Conservation (phyloP, 1,284 basidiomycete species). For the Leccinum fallax region DNA sequence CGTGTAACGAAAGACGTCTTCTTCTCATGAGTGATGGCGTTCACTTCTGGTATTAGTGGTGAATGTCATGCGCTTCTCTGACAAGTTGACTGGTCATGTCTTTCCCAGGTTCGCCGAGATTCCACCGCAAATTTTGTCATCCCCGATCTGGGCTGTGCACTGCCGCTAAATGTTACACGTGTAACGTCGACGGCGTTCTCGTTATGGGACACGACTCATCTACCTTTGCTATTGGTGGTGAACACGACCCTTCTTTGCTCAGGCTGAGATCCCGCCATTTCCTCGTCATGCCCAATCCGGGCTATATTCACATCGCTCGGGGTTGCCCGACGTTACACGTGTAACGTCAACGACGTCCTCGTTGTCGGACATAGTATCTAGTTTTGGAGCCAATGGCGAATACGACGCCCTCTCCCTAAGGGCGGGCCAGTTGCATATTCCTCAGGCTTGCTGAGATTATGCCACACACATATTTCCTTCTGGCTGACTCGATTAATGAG, state of each 20-base stretch:
- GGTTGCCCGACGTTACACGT: conserved; percentile 32
- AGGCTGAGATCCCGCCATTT: conserved; percentile 1
- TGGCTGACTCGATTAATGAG: neutral
- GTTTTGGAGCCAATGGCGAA: conserved; percentile 14
- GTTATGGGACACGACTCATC: neutral
- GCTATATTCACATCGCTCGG: neutral
- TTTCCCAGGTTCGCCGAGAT: neutral
- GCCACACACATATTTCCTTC: neutral
- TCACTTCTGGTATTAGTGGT: neutral
- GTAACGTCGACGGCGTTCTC: conserved; percentile 25
- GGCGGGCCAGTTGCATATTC: conserved; percentile 4
- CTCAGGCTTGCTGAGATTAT: neutral
- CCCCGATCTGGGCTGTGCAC: neutral
- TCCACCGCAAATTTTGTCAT: neutral
- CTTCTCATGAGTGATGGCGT: neutral
- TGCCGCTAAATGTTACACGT: conserved; percentile 32
- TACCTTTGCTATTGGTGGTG: conserved; percentile 5
- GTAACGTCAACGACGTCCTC: conserved; percentile 24
- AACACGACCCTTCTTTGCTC: conserved; percentile 1
- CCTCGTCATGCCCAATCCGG: neutral
- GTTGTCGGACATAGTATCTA: conserved; percentile 3
- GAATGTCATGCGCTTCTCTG: neutral
- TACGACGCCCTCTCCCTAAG: neutral
- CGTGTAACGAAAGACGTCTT: neutral
- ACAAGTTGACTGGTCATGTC: neutral